Evolutionary conservation across 106 monocot genomes (phyloP), one percentile per base, ranked within the genome.

Genomic region (Iris macrosiphon): DNA sequence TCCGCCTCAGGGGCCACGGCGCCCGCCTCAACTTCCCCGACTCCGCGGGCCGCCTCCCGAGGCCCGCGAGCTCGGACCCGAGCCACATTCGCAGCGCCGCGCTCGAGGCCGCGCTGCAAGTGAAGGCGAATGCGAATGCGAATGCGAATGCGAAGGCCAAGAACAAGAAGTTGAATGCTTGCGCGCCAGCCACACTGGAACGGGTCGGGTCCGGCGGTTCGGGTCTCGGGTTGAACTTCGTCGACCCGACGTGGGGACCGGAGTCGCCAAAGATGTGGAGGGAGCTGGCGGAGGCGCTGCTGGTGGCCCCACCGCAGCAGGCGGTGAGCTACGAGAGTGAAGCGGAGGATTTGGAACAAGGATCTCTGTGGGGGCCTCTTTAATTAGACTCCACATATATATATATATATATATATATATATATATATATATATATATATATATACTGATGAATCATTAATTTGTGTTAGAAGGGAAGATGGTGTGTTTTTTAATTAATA

Each of bases 1-100:
- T 86, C 8, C 54, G 60, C 14, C 75, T 92, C 25, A 59, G 52
- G 20, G 92, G 92, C 30, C 62, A 57, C 20, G 67, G 73, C 11
- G 81, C 82, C 32, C 62, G 63, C 15, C 82, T 92, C 34, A 92
- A 92, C 64, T 92, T 92, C 57, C 91, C 91, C 4, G 85, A 70
- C 1, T 31, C 68, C 11, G 70, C 57, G 8, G 65, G 50, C 34
- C 33, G 38, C 23, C 52, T 85, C 10, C 92, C 81, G 11, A 57
- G 65, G 26, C 79, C 85, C 8, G 39, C 34, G 8, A 76, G 70
- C 63, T 76, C 72, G 27, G 57, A 45, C 26, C 76, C 87, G 4
- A 47, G 22, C 26, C 76, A 87, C 59, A 79, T 87, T 17, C 57
- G 79, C 5, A 46, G 69, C 19, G 86, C 92, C 12, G 86, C 92